Percentiles rank a stretch among this genome's conserved stretches.
These are phyloP conservation scores for Botrytis hyacinthi DNA, from an alignment of 2,329 filamentous ascomycete species.

Conservation along the genomic window DNA sequence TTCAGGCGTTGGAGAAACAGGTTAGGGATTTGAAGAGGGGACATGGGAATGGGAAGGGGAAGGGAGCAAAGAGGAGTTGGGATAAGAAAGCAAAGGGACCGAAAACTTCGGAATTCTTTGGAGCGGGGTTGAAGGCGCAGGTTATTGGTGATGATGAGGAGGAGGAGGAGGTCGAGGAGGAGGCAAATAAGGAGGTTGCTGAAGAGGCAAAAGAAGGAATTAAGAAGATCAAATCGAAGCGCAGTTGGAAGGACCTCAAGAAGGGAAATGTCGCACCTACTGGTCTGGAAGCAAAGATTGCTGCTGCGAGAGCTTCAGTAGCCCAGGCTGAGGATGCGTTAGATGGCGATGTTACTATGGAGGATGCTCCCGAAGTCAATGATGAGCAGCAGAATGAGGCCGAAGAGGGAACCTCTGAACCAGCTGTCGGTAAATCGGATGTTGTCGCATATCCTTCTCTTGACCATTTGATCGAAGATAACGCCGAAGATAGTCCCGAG, in stretches of 20 bases:
- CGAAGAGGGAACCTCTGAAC: not conserved
- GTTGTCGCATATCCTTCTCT: conserved; percentile 4
- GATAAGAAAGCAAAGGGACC: conserved; percentile 6
- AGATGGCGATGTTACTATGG: conserved; percentile 3
- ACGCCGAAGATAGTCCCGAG: not conserved
- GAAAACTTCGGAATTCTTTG: conserved; percentile 16
- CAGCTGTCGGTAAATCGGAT: not conserved
- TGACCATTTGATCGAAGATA: conserved; percentile 7
- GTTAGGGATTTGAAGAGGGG: conserved; percentile 3
- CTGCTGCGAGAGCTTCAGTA: conserved; percentile 1
- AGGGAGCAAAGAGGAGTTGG: not conserved
- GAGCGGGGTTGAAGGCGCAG: not conserved
- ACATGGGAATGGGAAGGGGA: not conserved
- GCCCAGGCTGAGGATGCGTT: not conserved
- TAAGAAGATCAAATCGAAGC: conserved; percentile 12
- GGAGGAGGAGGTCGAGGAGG: not conserved
- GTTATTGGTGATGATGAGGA: not conserved
- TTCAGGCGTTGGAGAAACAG: conserved; percentile 11
- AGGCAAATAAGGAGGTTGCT: not conserved
- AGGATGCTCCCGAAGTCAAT: not conserved
- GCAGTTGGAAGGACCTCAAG: conserved; percentile 8
- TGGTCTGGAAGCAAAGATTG: conserved; percentile 5
- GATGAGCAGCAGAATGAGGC: not conserved
- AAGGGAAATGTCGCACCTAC: not conserved
- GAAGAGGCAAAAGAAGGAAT: not conserved